These are phyloP conservation scores for Halophytophthora batemanensis DNA, from an alignment of 352 stramenopile genomes.

Conservation along the genomic window DNA sequence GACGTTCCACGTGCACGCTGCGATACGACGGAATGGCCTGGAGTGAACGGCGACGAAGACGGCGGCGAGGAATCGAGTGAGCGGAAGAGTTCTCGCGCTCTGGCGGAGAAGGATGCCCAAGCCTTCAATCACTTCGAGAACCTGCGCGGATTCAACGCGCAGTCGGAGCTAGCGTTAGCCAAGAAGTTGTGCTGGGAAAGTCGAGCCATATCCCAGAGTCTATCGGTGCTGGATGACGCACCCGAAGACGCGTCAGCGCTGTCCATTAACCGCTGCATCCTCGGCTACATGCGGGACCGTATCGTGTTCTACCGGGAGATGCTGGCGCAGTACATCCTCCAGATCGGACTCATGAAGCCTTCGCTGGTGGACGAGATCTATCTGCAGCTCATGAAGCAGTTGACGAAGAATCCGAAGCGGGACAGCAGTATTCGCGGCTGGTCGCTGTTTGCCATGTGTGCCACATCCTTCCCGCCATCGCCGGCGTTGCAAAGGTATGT, in stretches of 20 bases:
- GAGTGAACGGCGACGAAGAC: conserved; percentile 25
- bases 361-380: conserved; percentile 94
- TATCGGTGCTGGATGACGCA: conserved; percentile 55
- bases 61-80: conserved; percentile 25
- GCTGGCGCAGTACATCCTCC: conserved; percentile 91
- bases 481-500: conserved; percentile 88
- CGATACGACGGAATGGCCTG: conserved; percentile 47
- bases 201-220: conserved; percentile 54
- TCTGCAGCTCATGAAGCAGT: conserved; percentile 92
- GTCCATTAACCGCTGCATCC: conserved; percentile 90
- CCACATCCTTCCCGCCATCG: conserved; percentile 89
- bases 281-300: conserved; percentile 94
- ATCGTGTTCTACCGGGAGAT: conserved; percentile 93
- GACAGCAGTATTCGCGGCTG: conserved; percentile 90
- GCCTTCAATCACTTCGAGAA: conserved; percentile 73
- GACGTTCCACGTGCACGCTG: conserved; percentile 24
- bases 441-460: conserved; percentile 93
- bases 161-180: conserved; percentile 35
- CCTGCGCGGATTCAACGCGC: conserved; percentile 49
- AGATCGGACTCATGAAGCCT: conserved; percentile 85
- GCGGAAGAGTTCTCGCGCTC: conserved; percentile 26
- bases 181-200: conserved; percentile 71
- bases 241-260: conserved; percentile 38
- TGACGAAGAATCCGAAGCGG: conserved; percentile 90
- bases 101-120: conserved; percentile 40